Evolutionary conservation across 768 basidiomycete genomes (phyloP).

Genomic region (Psilocybe tampanensis): DNA sequence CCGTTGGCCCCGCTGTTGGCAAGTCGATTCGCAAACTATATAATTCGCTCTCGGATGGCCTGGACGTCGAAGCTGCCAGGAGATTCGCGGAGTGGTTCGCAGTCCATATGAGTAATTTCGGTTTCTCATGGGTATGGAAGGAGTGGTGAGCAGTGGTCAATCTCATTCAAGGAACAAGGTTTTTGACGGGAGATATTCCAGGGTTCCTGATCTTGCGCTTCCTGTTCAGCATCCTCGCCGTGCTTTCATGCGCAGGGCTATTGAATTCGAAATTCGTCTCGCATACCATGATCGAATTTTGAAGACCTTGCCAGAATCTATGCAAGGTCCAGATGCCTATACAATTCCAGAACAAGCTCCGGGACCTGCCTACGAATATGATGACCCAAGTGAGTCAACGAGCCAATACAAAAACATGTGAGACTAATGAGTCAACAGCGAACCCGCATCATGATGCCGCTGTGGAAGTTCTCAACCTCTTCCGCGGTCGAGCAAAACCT

Average conservation of each 20-base stretch:
- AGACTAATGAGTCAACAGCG: constrained; percentile 41
- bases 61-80: constrained; percentile 83
- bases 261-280: constrained; percentile 89
- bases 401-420: not conserved
- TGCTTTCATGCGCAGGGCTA: constrained; percentile 81
- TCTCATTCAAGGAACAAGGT: not conserved
- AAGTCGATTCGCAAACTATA: constrained; percentile 93
- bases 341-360: constrained; percentile 74
- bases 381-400: constrained; percentile 63
- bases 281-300: constrained; percentile 93
- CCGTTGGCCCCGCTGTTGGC: constrained; percentile 95
- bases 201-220: constrained; percentile 84
- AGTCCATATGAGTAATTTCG: constrained; percentile 96
- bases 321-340: constrained; percentile 66
- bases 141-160: constrained; percentile 73
- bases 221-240: constrained; percentile 82
- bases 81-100: constrained; percentile 95
- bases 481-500: constrained; percentile 79
- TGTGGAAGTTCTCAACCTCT: constrained; percentile 72
- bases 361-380: constrained; percentile 81
- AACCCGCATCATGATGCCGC: constrained; percentile 82
- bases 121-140: constrained; percentile 99
- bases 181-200: constrained; percentile 31
- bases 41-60: constrained; percentile 71
- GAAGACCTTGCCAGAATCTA: constrained; percentile 82